Evolutionary conservation across 2,329 filamentous ascomycete species (phyloP).

Genomic region (Diaporthe ampelina): DNA sequence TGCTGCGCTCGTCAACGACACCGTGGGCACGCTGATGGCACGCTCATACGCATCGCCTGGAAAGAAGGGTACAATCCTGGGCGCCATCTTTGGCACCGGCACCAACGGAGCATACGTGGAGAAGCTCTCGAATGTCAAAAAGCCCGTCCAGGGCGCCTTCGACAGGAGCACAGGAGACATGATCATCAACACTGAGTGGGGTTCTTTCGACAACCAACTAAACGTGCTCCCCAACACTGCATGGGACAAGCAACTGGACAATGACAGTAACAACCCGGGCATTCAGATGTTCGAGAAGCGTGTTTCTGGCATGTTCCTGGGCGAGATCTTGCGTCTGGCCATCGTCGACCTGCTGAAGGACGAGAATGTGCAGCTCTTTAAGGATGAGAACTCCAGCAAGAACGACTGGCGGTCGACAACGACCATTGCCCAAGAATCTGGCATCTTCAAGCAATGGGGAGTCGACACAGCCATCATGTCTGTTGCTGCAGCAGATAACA

Average conservation of each 20-base stretch:
- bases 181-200: conserved; percentile 99
- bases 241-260: conserved; percentile 85
- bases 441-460: conserved; percentile 85
- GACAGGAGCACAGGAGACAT: conserved; percentile 89
- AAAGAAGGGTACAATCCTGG: conserved; percentile 88
- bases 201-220: conserved; percentile 95
- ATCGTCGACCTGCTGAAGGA: conserved; percentile 81
- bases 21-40: conserved; percentile 97
- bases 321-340: conserved; percentile 88
- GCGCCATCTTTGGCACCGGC: conserved; percentile 96
- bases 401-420: conserved; percentile 81
- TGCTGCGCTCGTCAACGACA: conserved; percentile 97
- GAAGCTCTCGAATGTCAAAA: conserved; percentile 87
- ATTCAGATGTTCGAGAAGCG: conserved; percentile 99
- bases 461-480: conserved; percentile 93
- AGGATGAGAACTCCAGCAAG: conserved; percentile 78
- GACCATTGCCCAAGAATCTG: conserved; percentile 73
- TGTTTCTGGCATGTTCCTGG: conserved; percentile 97
- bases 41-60: conserved; percentile 94
- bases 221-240: conserved; percentile 87
- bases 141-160: conserved; percentile 78
- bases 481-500: conserved; percentile 85
- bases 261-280: conserved; percentile 87
- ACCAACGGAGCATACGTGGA: conserved; percentile 98
- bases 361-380: conserved; percentile 78